Evolutionary conservation across 805 yeast genomes (phyloP), one percentile per base, ranked within the genome.

Genomic region (Lachancea waltii): DNA sequence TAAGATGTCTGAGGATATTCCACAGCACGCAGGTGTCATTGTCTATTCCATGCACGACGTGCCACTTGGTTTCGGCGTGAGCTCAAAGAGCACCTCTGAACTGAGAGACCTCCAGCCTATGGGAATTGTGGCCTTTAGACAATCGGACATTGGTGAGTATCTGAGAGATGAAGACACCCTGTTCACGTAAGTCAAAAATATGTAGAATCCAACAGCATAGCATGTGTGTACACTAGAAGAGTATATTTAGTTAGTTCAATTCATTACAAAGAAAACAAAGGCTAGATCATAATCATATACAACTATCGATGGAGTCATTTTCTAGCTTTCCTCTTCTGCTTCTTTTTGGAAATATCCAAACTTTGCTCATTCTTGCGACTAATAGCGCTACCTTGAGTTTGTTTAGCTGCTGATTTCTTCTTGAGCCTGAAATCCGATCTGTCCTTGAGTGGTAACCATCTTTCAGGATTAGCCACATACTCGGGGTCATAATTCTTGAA

Each of bases 141-240:
- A 92, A 62, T 85, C 94, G 49, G 98, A 92, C 68, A 85, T 92
- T 49, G 98, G 98, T 47, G 98, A 92, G 64, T 92, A 86, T 57
- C 72, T 92, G 57, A 87, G 98, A 74, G 97, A 92, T 55, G 98
- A 92, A 70, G 97, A 92, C 63, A 86, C 96, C 28, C 67, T 90
- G 49, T 90, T 90, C 58, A 85, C 96, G 18, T 87, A 68, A 38
- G 23, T 13, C 10, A 16, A n/a, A 11, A 5, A 13, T 14, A 17
- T 17, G 22, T 11, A 26, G 15, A 13, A 9, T n/a, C 11, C 15
- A 20, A n/a, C n/a, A 31, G 25, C 26, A 31, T 21, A 13, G 35
- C 16, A 11, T n/a, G 4, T 20, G 21, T 20, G 26, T n/a, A 31
- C 18, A 19, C 18, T 11, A 34, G 30, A 26, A 34, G 7, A 26